These are phyloP conservation scores for Talaromyces thailandensis DNA, from an alignment of 495 filamentous ascomycete genomes.

Conservation along the genomic window DNA sequence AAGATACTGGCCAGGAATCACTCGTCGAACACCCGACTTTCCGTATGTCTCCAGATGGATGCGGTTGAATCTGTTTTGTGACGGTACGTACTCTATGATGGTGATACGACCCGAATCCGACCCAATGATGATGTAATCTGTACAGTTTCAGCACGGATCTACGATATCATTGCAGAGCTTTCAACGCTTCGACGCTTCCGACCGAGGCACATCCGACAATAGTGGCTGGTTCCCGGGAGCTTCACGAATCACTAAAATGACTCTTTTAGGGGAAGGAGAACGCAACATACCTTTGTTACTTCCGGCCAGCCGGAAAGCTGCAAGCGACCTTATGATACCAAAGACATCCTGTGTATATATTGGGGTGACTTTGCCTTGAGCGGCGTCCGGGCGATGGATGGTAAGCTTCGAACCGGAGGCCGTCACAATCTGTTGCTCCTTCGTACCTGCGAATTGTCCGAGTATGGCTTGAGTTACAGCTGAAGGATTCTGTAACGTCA, in stretches of 20 bases:
- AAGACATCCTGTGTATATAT: constrained; percentile 89
- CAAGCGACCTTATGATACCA: constrained; percentile 82
- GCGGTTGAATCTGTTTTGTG: constrained; percentile 78
- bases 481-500: constrained; percentile 87
- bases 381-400: constrained; percentile 76
- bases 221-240: constrained; percentile 41
- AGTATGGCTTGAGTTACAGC: constrained; percentile 83
- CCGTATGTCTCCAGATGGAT: constrained; percentile 96
- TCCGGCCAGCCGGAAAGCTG: constrained; percentile 82
- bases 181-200: constrained; percentile 22
- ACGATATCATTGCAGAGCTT: constrained; percentile 15
- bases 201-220: constrained; percentile 33
- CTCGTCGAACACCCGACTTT: constrained; percentile 90
- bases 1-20: constrained; percentile 91
- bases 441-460: constrained; percentile 88
- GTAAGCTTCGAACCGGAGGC: constrained; percentile 85
- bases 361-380: constrained; percentile 74
- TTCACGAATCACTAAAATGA: constrained; percentile 93
- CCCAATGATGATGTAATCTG: constrained; percentile 94
- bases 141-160: constrained; percentile 51
- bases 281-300: constrained; percentile 87
- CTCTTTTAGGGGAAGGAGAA: constrained; percentile 41
- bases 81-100: constrained; percentile 83
- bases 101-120: constrained; percentile 93
- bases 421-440: constrained; percentile 93